Evolutionary conservation across 768 basidiomycete species (phyloP).

Genomic region (Pholiota molesta): DNA sequence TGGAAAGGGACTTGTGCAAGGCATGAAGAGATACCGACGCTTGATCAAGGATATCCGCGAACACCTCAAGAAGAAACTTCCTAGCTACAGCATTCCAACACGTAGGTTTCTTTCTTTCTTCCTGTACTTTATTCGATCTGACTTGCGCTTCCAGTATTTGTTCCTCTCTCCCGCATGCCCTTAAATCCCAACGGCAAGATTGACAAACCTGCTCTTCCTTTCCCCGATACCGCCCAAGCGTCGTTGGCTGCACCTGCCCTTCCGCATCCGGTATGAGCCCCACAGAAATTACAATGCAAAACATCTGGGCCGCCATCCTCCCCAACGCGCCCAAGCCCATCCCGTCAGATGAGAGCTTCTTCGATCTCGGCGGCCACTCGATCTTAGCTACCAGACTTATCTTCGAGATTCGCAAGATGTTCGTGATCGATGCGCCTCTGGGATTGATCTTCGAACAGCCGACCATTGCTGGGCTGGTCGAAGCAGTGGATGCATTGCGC

Average conservation of each 20-base stretch:
- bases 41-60: conserved; percentile 94
- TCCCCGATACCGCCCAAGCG: conserved; percentile 91
- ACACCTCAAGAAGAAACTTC: conserved; percentile 95
- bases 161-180: conserved; percentile 94
- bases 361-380: conserved; percentile 97
- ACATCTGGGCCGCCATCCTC: conserved; percentile 84
- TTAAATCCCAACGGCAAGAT: conserved; percentile 99
- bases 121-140: conserved; percentile 2
- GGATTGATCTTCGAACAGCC: conserved; percentile 92
- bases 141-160: conserved; percentile 67
- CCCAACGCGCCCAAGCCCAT: conserved; percentile 78
- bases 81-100: conserved; percentile 91
- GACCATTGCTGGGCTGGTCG: conserved; percentile 77
- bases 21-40: conserved; percentile 82
- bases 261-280: conserved; percentile 52
- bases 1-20: conserved; percentile 63
- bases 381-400: conserved; percentile 97
- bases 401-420: conserved; percentile 93
- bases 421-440: conserved; percentile 89
- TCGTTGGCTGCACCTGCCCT: conserved; percentile 46
- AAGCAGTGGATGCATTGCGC: conserved; percentile 73
- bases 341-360: conserved; percentile 92
- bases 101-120: conserved; percentile 51
- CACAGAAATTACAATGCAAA: conserved; percentile 79
- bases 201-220: conserved; percentile 97